Base-by-base conservation (phyloP, 768 basidiomycete genomes). In the Suillus plorans region DNA sequence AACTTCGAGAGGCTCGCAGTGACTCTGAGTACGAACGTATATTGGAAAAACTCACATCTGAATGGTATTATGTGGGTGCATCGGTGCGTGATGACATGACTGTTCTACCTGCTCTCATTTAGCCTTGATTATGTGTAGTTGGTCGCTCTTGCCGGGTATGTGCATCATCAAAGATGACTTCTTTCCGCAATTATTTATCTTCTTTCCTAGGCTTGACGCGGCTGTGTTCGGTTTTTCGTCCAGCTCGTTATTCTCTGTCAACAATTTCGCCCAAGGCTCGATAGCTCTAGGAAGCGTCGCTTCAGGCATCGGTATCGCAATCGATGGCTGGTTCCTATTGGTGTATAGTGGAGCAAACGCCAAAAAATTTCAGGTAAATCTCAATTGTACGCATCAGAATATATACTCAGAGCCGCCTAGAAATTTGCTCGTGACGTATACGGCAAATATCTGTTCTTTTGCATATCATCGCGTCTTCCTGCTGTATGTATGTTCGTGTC, bases 41-140 rank as follows among this genome's bases (percentile, higher is more conserved):
- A 3, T 79, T 86, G 56, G 65, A 64, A 3, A 74, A 85, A 47
- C 68, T 90, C 28, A 78, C 84, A 66, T 76, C 77, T 34, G 90
- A 91, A 68, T 91, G 90, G 90, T 84, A 82, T 6, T 87, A 84
- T 53, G 78, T 85, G 18, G 89, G 87, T n/a, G 87, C 83, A 42
- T 77, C 86, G 70, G 85, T 89, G 65, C 68, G 85, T 78, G 6
- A 31, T 60, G 31, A 16, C 44, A 2, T 60, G 60, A 4, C 3
- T 36, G 1, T 62, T 41, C 28, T 4, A 31, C 25, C 18, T 13
- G 20, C 39, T 42, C 14, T 44, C 53, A 60, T n/a, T 13, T 28
- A 61, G 28, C 25, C 58, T 41, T 50, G n/a, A 45, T 58, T 20
- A 31, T 44, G 52, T 49, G 18, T 63, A 89, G 86, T 80, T 90